Evolutionary conservation across 2,329 filamentous ascomycete species (phyloP).

Genomic region (Rutstroemia sp.): DNA sequence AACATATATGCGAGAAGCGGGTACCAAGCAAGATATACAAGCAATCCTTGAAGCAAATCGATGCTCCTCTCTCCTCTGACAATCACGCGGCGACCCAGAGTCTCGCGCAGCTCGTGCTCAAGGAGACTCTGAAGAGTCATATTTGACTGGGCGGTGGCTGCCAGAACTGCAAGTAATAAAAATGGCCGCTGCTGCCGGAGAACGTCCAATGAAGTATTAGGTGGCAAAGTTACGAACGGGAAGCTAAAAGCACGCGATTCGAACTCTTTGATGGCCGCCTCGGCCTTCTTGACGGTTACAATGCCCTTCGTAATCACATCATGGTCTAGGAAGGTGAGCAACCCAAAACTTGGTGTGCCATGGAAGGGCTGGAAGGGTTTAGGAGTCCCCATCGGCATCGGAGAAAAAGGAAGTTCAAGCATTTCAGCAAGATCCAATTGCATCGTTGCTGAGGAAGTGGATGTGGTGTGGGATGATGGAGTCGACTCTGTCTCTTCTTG

Average conservation of each 20-base stretch:
- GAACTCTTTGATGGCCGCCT: slow-evolving; percentile 14
- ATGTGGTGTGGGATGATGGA: neutral
- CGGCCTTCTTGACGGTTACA: slow-evolving; percentile 13
- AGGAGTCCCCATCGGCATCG: neutral
- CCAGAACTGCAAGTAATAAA: slow-evolving; percentile 46
- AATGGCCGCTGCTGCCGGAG: slow-evolving; percentile 41
- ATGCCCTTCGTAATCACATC: slow-evolving; percentile 15
- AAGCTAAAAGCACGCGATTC: slow-evolving; percentile 11
- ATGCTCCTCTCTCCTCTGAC: slow-evolving; percentile 48
- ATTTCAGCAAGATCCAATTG: slow-evolving; percentile 1
- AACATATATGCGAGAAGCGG: slow-evolving; percentile 14
- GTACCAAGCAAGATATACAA: slow-evolving; percentile 52
- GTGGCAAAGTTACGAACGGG: slow-evolving; percentile 24
- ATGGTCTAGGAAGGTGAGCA: slow-evolving; percentile 18
- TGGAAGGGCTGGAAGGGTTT: slow-evolving; percentile 34
- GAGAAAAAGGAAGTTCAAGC: neutral
- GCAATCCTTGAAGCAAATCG: slow-evolving; percentile 48
- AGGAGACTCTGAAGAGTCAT: slow-evolving; percentile 46
- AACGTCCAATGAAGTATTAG: slow-evolving; percentile 38
- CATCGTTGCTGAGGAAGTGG: neutral
- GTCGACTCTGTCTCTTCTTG: slow-evolving; percentile 10
- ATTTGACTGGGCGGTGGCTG: slow-evolving; percentile 41
- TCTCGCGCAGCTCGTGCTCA: slow-evolving; percentile 50
- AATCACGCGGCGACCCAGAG: slow-evolving; percentile 49
- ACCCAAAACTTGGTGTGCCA: slow-evolving; percentile 40